These are phyloP conservation scores for Chlorella sorokiniana DNA, from an alignment of 139 green algal genomes.

Conservation along the genomic window DNA sequence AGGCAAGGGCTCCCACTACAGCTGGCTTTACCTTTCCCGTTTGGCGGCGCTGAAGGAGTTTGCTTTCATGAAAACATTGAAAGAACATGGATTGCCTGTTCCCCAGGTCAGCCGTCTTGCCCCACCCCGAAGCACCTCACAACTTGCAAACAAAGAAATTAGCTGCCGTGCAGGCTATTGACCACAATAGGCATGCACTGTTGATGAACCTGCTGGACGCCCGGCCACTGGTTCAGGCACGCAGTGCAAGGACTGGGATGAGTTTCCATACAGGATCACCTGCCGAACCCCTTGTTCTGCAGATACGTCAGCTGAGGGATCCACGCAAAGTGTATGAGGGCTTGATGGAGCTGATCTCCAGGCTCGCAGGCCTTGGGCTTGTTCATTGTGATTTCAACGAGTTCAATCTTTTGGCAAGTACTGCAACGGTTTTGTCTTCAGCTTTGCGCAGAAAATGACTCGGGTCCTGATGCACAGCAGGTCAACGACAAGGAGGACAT, in stretches of 20 bases:
- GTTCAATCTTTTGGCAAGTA: slow-evolving; percentile 81
- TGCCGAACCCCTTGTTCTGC: not conserved
- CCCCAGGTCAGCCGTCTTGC: slow-evolving; percentile 49
- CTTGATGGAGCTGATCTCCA: slow-evolving; percentile 81
- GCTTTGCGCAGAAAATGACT: too few species aligned
- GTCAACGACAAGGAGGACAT: slow-evolving; percentile 73
- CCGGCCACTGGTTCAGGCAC: slow-evolving; percentile 78
- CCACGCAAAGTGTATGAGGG: slow-evolving; percentile 73
- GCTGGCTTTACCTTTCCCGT: slow-evolving; percentile 95
- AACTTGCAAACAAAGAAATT: not conserved
- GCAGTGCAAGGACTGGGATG: not conserved
- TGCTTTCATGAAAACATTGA: slow-evolving; percentile 97
- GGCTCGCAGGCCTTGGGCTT: slow-evolving; percentile 80
- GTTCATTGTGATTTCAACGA: slow-evolving; percentile 99
- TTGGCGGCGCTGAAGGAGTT: slow-evolving; percentile 96
- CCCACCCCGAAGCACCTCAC: not conserved
- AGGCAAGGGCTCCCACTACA: slow-evolving; percentile 54
- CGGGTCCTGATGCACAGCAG: slow-evolving; percentile 6
- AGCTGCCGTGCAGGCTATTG: slow-evolving; percentile 66
- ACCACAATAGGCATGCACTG: slow-evolving; percentile 94
- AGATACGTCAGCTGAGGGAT: slow-evolving; percentile 72
- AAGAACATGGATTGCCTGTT: slow-evolving; percentile 89
- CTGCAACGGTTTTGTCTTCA: not conserved
- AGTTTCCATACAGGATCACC: not conserved
- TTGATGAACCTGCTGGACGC: slow-evolving; percentile 91